phyloP scores from a whole-genome alignment of 2,329 filamentous ascomycete genomes.

The Colletotrichum horii region DNA sequence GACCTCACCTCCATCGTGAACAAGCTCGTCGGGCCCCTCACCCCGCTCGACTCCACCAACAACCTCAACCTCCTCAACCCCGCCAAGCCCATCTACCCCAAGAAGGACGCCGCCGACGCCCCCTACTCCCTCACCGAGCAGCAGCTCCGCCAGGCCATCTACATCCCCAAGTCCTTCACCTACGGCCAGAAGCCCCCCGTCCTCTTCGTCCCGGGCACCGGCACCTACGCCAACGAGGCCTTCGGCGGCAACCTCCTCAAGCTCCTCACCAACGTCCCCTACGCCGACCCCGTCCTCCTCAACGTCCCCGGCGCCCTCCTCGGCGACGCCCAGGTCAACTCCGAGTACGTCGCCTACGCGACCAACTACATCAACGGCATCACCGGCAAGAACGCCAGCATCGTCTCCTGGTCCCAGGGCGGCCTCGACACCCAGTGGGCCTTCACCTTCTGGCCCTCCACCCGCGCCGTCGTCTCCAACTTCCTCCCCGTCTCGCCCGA shows the following conservation, averaged over 20 bases:
- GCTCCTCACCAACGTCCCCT: constrained; percentile 44
- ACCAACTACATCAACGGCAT: constrained; percentile 59
- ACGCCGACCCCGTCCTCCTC: constrained; percentile 58
- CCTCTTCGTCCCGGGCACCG: constrained; percentile 60
- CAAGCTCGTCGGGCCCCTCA: constrained; percentile 1
- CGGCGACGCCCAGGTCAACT: constrained; percentile 53
- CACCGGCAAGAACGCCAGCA: constrained; percentile 40
- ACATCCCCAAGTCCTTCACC: constrained; percentile 54
- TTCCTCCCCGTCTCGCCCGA: constrained; percentile 58
- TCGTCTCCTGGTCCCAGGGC: constrained; percentile 63
- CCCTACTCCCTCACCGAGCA: constrained; percentile 52
- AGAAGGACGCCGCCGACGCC: constrained; percentile 44
- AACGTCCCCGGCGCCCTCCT: constrained; percentile 56
- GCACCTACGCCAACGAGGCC: constrained; percentile 47
- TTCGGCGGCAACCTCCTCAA: constrained; percentile 54
- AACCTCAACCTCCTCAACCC: constrained; percentile 8
- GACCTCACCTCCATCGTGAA: background rate
- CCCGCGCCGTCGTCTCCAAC: constrained; percentile 47
- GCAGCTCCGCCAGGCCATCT: constrained; percentile 54
- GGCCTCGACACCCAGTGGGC: constrained; percentile 61
- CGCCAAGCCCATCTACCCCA: constrained; percentile 36
- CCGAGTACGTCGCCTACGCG: constrained; percentile 62
- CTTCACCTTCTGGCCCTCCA: constrained; percentile 62
- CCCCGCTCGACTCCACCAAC: background rate
- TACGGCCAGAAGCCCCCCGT: constrained; percentile 51